phyloP scores from a whole-genome alignment of 495 filamentous ascomycete genomes.

The Hyaloscypha bicolor region DNA sequence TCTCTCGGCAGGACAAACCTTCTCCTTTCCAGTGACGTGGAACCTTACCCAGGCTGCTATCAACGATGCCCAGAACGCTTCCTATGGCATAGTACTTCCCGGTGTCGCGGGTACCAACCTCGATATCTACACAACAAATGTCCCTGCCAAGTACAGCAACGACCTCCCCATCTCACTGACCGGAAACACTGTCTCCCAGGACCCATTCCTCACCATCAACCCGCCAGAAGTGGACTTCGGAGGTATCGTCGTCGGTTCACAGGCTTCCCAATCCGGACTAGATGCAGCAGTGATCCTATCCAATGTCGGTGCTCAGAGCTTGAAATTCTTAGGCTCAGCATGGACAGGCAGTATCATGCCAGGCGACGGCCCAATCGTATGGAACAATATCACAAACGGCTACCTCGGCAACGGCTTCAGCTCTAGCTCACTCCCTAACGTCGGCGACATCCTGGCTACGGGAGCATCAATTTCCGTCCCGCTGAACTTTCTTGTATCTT shows the following conservation, averaged over 20 bases:
- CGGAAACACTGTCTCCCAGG: conserved; percentile 36
- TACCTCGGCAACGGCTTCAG: conserved; percentile 35
- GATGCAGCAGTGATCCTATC: conserved; percentile 35
- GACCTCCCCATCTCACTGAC: conserved; percentile 36
- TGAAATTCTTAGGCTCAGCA: conserved; percentile 39
- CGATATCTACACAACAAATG: conserved; percentile 37
- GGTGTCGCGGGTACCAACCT: conserved; percentile 37
- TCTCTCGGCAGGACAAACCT: conserved; percentile 34
- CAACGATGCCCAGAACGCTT: conserved; percentile 36
- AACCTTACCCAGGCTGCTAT: conserved; percentile 41
- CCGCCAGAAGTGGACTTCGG: conserved; percentile 40
- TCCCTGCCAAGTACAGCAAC: conserved; percentile 35
- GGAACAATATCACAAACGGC: conserved; percentile 35
- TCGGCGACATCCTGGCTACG: conserved; percentile 32
- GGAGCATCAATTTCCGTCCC: conserved; percentile 35
- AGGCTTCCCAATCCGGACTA: conserved; percentile 28
- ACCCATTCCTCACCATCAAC: conserved; percentile 36
- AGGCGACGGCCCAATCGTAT: conserved; percentile 14
- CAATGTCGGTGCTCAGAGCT: conserved; percentile 35
- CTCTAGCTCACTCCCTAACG: conserved; percentile 34
- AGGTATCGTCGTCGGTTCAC: conserved; percentile 38
- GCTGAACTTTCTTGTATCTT: conserved; percentile 32
- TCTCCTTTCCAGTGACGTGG: conserved; percentile 42
- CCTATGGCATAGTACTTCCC: conserved; percentile 28
- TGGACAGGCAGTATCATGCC: conserved; percentile 34